Evolutionary conservation across 805 yeast species (phyloP).

Genomic region (Ogataea salicorniae): DNA sequence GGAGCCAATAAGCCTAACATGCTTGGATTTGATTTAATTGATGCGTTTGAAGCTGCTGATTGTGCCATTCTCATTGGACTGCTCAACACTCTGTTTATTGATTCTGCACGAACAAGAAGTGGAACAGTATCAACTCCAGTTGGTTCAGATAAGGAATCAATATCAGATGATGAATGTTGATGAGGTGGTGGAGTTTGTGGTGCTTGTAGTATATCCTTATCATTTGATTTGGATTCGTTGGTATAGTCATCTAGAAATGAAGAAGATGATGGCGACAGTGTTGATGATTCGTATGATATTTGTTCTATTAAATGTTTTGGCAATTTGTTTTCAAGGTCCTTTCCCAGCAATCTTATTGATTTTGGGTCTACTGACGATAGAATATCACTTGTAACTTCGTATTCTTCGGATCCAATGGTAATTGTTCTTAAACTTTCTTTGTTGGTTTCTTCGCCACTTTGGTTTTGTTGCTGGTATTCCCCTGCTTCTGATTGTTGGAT

Average conservation of each 20-base stretch:
- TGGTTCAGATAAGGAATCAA: constrained; percentile 13
- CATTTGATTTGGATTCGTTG: no score
- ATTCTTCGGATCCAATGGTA: constrained; percentile 12
- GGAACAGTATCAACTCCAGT: constrained; percentile 8
- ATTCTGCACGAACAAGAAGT: constrained; percentile 14
- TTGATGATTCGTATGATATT: neutral
- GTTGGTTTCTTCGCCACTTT: constrained; percentile 7
- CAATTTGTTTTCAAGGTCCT: no score
- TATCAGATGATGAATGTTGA: constrained; percentile 3
- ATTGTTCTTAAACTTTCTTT: constrained; percentile 10
- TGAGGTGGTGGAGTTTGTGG: no score
- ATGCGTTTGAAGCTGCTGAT: constrained; percentile 17
- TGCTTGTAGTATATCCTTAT: neutral
- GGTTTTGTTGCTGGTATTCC: neutral
- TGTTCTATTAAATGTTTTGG: no score
- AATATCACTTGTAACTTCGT: constrained; percentile 20
- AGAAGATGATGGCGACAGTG: neutral
- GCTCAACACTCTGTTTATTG: constrained; percentile 13
- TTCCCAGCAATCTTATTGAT: constrained; percentile 9
- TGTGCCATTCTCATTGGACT: constrained; percentile 17
- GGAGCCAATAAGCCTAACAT: constrained; percentile 17
- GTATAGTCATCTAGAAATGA: neutral
- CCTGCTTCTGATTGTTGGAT: neutral
- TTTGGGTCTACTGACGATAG: constrained; percentile 18
- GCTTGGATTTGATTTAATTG: constrained; percentile 13